phyloP scores from a whole-genome alignment of 768 basidiomycete genomes.

The Tylopilus vinaceipallidus region DNA sequence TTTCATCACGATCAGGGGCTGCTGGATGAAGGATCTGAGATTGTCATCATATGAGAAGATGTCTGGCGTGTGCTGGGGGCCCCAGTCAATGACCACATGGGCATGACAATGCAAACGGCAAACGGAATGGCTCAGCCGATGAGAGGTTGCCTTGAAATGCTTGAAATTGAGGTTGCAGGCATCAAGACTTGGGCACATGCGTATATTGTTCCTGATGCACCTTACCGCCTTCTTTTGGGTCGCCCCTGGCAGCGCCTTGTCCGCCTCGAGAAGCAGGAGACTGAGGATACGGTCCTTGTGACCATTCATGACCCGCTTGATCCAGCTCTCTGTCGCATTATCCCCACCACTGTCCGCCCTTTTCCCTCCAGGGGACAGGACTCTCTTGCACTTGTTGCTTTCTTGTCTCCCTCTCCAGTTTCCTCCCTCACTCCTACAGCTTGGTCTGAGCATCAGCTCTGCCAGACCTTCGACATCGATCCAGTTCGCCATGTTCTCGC shows the following conservation, averaged over 20 bases:
- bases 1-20: not conserved
- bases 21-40: conserved; percentile 19
- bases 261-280: conserved; percentile 6
- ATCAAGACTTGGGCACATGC: conserved; percentile 23
- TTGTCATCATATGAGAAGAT: conserved; percentile 23
- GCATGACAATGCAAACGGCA: conserved; percentile 24
- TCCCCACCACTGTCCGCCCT: not conserved
- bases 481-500: not conserved
- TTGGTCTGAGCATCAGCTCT: not conserved
- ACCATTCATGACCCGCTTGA: conserved; percentile 5
- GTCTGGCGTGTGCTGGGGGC: conserved; percentile 9
- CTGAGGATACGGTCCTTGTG: not conserved
- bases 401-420: not conserved
- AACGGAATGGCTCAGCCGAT: conserved; percentile 11
- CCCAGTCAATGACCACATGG: conserved; percentile 12
- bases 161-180: conserved; percentile 13
- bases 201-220: conserved; percentile 20
- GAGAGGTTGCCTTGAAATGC: conserved; percentile 3
- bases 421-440: not conserved
- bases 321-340: not conserved
- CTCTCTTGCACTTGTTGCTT: no score
- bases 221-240: conserved; percentile 19
- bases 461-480: not conserved
- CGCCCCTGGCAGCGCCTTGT: conserved; percentile 23
- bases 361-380: no score